A percentile compares a stretch with the other conserved stretches of the same genome.
Evolutionary conservation across 192 early-diverging fungal species (phyloP).

Genomic region (Allomyces macrogynus): DNA sequence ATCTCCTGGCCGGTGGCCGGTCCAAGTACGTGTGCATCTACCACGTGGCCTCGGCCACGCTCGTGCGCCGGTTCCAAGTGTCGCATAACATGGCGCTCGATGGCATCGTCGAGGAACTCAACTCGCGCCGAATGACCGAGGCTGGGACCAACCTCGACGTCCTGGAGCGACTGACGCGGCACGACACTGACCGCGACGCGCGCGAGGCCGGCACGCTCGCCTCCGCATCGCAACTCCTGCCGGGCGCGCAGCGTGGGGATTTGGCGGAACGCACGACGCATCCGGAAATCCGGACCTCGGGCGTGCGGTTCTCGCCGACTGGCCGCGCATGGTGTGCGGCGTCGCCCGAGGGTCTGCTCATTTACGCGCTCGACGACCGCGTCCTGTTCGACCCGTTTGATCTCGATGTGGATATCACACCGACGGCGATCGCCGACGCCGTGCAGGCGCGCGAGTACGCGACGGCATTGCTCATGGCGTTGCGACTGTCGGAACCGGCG

Average conservation of each 20-base stretch:
- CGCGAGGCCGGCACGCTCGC: slow-evolving; percentile 67
- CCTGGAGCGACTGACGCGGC: slow-evolving; percentile 21
- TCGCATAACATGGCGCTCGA: slow-evolving; percentile 84
- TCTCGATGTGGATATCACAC: slow-evolving; percentile 90
- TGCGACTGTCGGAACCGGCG: slow-evolving; percentile 71
- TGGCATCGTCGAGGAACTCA: slow-evolving; percentile 73
- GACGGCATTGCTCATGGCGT: slow-evolving; percentile 73
- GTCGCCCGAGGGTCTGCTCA: slow-evolving; percentile 81
- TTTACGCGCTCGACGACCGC: slow-evolving; percentile 87
- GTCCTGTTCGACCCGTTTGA: slow-evolving; percentile 95
- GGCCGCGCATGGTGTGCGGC: slow-evolving; percentile 89
- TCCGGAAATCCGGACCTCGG: slow-evolving; percentile 64
- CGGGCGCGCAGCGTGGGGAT: slow-evolving; percentile 75
- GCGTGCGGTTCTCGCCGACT: slow-evolving; percentile 81
- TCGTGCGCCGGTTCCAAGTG: slow-evolving; percentile 80
- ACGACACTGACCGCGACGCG: slow-evolving; percentile 49
- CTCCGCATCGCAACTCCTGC: slow-evolving; percentile 46
- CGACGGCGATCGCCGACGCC: slow-evolving; percentile 57
- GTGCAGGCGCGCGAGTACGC: slow-evolving; percentile 59
- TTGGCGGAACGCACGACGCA: slow-evolving; percentile 50
- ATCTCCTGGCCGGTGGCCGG: slow-evolving; percentile 84
- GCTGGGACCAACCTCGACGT: slow-evolving; percentile 57
- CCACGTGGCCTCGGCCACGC: slow-evolving; percentile 43
- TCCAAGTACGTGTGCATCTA: slow-evolving; percentile 94
- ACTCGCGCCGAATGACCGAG: slow-evolving; percentile 83